A percentile compares a stretch with the other conserved stretches of the same genome.
These are phyloP conservation scores for Tylopilus balloui DNA, from an alignment of 768 basidiomycete species.

Conservation along the genomic window DNA sequence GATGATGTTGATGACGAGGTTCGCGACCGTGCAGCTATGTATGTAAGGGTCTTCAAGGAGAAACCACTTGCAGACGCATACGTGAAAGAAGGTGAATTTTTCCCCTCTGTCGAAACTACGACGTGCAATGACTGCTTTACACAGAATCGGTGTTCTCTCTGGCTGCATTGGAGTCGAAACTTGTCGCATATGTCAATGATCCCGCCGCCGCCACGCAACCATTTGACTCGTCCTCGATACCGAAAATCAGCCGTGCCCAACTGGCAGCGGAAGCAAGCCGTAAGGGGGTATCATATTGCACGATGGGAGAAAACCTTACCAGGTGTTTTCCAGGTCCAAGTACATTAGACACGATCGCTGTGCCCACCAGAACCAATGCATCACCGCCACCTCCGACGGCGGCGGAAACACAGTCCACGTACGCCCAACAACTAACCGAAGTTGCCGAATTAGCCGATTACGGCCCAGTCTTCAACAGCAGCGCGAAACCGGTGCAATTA, in stretches of 20 bases:
- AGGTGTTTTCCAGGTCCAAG: conserved; percentile 60
- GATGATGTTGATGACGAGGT: conserved; percentile 99
- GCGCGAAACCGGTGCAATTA: conserved; percentile 68
- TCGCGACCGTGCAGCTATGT: conserved; percentile 93
- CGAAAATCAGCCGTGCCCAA: conserved; percentile 92
- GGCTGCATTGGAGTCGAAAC: conserved; percentile 81
- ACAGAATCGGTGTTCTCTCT: conserved; percentile 93
- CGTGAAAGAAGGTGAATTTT: conserved; percentile 79
- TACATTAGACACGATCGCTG: conserved; percentile 78
- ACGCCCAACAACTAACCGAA: conserved; percentile 77
- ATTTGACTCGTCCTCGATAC: conserved; percentile 81
- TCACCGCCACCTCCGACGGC: conserved; percentile 74
- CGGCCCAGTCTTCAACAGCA: conserved; percentile 86
- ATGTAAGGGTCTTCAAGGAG: conserved; percentile 79
- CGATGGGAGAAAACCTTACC: conserved; percentile 10
- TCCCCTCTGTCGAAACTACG: background rate
- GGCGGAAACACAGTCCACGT: conserved; percentile 84
- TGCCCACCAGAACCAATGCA: conserved; percentile 55
- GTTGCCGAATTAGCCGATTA: conserved; percentile 84
- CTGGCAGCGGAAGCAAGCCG: conserved; percentile 85
- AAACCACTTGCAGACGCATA: conserved; percentile 78
- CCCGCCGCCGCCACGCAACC: conserved; percentile 61
- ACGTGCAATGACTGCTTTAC: background rate
- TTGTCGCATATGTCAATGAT: conserved; percentile 93
- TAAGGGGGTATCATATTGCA: conserved; percentile 36